Evolutionary conservation across 805 yeast genomes (phyloP), one percentile per base, ranked within the genome.

Genomic region (Pichia gijzeniarum): DNA sequence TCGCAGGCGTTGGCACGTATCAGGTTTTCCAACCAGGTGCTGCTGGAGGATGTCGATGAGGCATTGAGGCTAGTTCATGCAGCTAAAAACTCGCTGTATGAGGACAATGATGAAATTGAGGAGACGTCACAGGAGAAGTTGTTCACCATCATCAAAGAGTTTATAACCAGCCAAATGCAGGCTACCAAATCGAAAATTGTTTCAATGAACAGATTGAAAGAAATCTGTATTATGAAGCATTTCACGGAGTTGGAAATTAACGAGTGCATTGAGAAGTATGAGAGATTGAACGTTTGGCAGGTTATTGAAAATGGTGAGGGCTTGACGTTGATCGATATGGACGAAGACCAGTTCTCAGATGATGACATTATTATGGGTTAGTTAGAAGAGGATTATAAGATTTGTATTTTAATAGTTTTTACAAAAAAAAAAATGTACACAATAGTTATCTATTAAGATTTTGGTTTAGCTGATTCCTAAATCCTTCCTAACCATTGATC

Each of bases 1-100:
- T 77, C 99, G 1, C 98, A 91, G 68, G 99, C 97, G 1, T 73
- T 86, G 51, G 98, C 99, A 0, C 76, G 96, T 57, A 73, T 93
- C 48, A 75, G 97, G 59, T 87, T 93, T 61, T 81, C 82, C 47
- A 73, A 82, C 50, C 67, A 60, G 17, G 98, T 93, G 7, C 73
- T 71, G 28, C 67, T 72, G 36, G 85, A 78, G 47, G 98, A 93
- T 64, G 96, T 93, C 35, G 98, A 93, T 59, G 99, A 93, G 68
- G 96, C 99, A 0, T 70, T 93, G 58, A 77, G 99, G 58, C 74
- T 93, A 53, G 72, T 82, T 47, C 82, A 82, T 55, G 95, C 86
- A 13, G 87, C 96, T n/a, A 86, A 90, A 65, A 80, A 84, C 48
- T 84, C 96, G 7, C 72, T 91, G 56, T 76, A 76, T 52, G 78